A percentile compares a stretch with the other conserved stretches of the same genome.
Evolutionary conservation across 305 asterid species (phyloP).

Genomic region (Stenogyne calaminthoides): DNA sequence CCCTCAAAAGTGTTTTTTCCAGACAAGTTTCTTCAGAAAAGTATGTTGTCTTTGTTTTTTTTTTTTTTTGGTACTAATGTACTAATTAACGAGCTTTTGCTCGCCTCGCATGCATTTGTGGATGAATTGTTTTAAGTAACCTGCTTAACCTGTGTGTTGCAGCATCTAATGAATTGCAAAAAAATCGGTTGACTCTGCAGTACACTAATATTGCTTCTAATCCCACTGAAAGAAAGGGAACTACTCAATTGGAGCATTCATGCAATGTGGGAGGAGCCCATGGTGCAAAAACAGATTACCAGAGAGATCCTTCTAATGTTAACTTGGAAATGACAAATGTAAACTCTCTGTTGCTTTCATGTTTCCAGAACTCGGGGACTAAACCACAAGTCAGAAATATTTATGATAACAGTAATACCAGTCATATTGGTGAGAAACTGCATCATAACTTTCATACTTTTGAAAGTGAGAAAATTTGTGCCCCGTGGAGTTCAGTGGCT

Average conservation of each 20-base stretch:
- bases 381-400: constrained; percentile 31
- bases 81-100: neutral
- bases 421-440: constrained; percentile 34
- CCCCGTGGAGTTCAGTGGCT: constrained; percentile 32
- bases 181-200: constrained; percentile 33
- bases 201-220: constrained; percentile 33
- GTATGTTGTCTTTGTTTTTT: constrained; percentile 28
- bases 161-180: constrained; percentile 39
- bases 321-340: constrained; percentile 28
- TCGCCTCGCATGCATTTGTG: constrained; percentile 10
- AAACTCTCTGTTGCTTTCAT: constrained; percentile 35
- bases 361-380: constrained; percentile 34
- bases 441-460: constrained; percentile 32
- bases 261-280: constrained; percentile 36
- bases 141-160: constrained; percentile 30
- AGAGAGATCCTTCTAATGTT: constrained; percentile 27
- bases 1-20: constrained; percentile 33
- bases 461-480: constrained; percentile 34
- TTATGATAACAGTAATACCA: constrained; percentile 30
- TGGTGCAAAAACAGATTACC: constrained; percentile 32
- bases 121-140: constrained; percentile 27
- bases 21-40: constrained; percentile 39
- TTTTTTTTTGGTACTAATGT: neutral
- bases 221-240: constrained; percentile 36
- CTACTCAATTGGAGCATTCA: constrained; percentile 34